Percentiles rank a stretch among this genome's conserved stretches.
Conservation (phyloP, 202 grass and related monocot species). For the Digitaria exilis region DNA sequence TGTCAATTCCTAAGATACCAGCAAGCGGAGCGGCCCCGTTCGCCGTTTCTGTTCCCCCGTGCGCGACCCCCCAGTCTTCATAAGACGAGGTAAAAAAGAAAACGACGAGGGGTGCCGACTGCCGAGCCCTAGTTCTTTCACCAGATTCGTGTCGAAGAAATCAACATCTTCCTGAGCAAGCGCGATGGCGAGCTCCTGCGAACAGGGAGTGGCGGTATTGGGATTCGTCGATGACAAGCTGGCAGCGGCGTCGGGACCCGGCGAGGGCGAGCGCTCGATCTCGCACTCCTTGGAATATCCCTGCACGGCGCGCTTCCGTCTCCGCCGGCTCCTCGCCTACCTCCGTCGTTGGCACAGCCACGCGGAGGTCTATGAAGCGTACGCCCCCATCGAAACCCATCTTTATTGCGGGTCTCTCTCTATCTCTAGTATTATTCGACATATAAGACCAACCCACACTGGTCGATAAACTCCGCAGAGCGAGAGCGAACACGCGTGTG, state of each 20-base stretch:
- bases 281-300: neutral
- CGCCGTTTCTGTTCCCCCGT: too few species aligned
- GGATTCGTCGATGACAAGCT: neutral
- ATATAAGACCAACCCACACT: neutral
- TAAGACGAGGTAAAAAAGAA: too few species aligned
- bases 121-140: too few species aligned
- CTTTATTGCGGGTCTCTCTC: neutral
- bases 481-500: neutral
- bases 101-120: too few species aligned
- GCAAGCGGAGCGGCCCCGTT: too few species aligned
- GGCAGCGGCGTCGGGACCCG: neutral
- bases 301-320: slow-evolving; percentile 9
- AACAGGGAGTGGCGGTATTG: neutral
- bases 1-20: too few species aligned
- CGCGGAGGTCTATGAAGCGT: neutral
- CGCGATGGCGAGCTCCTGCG: neutral
- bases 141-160: neutral
- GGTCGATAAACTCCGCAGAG: neutral
- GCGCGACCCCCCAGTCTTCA: too few species aligned
- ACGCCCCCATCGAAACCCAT: neutral
- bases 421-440: neutral
- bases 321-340: neutral
- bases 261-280: neutral
- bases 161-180: too few species aligned
- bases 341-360: neutral